Base-by-base conservation (phyloP, 2,329 filamentous ascomycete species). In the Elsinoe fawcettii region DNA sequence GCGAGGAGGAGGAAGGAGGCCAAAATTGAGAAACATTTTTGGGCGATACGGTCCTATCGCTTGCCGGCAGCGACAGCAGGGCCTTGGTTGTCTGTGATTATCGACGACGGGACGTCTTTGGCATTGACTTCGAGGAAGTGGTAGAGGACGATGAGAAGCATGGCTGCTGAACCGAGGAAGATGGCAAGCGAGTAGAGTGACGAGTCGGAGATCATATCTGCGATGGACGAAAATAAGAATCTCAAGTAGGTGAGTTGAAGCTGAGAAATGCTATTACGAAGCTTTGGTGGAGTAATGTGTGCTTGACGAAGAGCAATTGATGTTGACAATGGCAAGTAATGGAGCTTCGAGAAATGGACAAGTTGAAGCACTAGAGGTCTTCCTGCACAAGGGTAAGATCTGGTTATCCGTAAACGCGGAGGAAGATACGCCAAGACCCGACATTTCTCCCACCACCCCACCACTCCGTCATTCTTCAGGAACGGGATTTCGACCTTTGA, bases 121-220 rank as follows among this genome's bases (percentile, higher is more conserved):
- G 89, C 83, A 69, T 99, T 97, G 76, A 96, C 82, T 72, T 97
- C 92, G 66, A 99, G 84, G 75, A 95, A 97, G 73, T 97, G 90
- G 75, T 99, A 97, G 25, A 95, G 75, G 27, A 99, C 84, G 63
- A 97, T 96, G 61, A 99, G 80, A 44, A 96, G 78, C 88, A 97
- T 92, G 62, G 92, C 84, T 39, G 85, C 82, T 57, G 85, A 87
- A 75, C 93, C 93, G 60, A 99, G 87, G 72, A 96, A 92, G 71
- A 97, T 85, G 72, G 93, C 91, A 27, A 99, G 83, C 61, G 82
- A 82, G 80, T 97, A 96, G 66, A 99, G 85, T 63, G 93, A 85
- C 71, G 81, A 77, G 83, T 99, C 93, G 71, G 91, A 87, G 71
- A 99, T 97, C 93, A 99, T 99, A 51, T 67, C 88, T 77, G 67